Evolutionary conservation across 106 monocot genomes (phyloP).

Genomic region (Posidonia australis): DNA sequence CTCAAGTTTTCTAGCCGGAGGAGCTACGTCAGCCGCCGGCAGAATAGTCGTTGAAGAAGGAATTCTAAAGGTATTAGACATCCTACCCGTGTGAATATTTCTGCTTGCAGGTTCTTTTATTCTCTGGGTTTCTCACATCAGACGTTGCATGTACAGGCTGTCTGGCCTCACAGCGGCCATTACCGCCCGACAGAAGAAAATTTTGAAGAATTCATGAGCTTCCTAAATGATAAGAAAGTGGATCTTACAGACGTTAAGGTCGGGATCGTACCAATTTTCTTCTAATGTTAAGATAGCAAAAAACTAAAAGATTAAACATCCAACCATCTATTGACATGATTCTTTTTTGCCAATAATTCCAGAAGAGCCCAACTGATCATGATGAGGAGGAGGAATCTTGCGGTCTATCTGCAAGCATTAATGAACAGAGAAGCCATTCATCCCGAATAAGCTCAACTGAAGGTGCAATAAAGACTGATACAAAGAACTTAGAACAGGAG

Average conservation of each 20-base stretch:
- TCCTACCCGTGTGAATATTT: no score
- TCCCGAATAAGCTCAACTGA: background rate
- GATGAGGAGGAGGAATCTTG: slow-evolving; percentile 50
- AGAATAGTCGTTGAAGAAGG: slow-evolving; percentile 67
- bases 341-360: slow-evolving; percentile 1
- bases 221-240: slow-evolving; percentile 33
- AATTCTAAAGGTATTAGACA: slow-evolving; percentile 60
- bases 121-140: background rate
- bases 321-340: background rate
- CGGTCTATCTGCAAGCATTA: background rate
- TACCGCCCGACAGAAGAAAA: slow-evolving; percentile 45
- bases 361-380: slow-evolving; percentile 51
- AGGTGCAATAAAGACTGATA: background rate
- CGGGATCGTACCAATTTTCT: background rate
- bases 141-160: slow-evolving; percentile 14
- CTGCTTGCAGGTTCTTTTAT: no score
- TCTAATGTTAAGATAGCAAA: background rate
- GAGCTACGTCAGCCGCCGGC: slow-evolving; percentile 87
- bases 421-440: no score
- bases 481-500: background rate
- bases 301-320: no score
- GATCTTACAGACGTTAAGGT: slow-evolving; percentile 41
- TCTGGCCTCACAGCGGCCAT: slow-evolving; percentile 48
- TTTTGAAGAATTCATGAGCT: slow-evolving; percentile 33
- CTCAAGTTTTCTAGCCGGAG: slow-evolving; percentile 92